Base-by-base conservation (phyloP, 257 asterid genomes). In the Fraxinus cuspidata region DNA sequence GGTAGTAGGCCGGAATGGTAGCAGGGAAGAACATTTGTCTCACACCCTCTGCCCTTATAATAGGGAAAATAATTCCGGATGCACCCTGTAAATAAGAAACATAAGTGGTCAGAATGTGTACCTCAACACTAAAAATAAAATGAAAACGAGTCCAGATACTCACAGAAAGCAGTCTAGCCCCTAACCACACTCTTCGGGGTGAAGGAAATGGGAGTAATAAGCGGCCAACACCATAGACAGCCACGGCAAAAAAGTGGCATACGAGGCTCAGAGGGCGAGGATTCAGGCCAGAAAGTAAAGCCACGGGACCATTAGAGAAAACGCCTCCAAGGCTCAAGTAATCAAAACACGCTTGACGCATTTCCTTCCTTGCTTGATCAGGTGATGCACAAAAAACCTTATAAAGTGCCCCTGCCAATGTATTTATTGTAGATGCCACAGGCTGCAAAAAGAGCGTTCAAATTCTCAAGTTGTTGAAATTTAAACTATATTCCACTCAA, bases 1-100 rank as follows among this genome's bases (percentile, higher is more conserved):
- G 90, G 84, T 90, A 87, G 81, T 90, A 90, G 12, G 97, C 97
- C 5, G 91, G 95, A 72, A 92, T 83, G 5, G 95, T 90, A 21
- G 87, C 90, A 40, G 97, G 97, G 83, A 90, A 90, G 84, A 92
- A 90, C 96, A 92, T 90, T 70, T 92, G 94, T 71, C 94, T 79
- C 3, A 88, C 88, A 75, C 95, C 97, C 82, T 90, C 97, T 3
- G 94, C 90, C 81, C 74, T 88, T 72, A 92, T 90, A 38, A 92
- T 88, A 5, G 97, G 97, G 74, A 92, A 86, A 12, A 92, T 90
- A 11, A 92, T 92, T 76, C 90, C 92, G 74, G 92, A 83, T 38
- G 94, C 95, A 49, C 89, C 88, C 97, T 92, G 79, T 58, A 31
- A 27, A 70, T 25, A 23, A 71, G 3, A 40, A 6, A 69, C 16